Percentiles rank a stretch among this genome's conserved stretches.
phyloP scores from a whole-genome alignment of 2,329 filamentous ascomycete genomes.

The Daldinia sp. region DNA sequence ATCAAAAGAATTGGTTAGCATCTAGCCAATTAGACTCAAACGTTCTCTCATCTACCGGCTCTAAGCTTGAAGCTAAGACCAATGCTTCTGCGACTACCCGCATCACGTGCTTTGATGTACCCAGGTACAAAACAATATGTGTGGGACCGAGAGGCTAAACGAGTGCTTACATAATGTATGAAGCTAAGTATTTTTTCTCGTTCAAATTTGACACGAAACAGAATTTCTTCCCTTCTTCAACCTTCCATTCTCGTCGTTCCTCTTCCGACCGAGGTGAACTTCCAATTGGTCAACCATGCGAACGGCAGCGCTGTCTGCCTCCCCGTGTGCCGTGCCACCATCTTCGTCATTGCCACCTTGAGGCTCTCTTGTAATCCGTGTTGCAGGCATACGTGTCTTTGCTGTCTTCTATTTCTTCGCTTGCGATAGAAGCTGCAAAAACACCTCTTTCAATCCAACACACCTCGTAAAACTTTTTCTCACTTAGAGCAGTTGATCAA shows the following conservation, averaged over 20 bases:
- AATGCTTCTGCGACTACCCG: neutral
- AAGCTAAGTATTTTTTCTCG: slow-evolving; percentile 14
- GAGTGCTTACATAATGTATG: neutral
- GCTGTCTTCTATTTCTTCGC: slow-evolving; percentile 12
- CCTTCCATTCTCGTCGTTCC: slow-evolving; percentile 32
- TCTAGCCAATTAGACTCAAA: neutral
- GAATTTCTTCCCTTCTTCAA: slow-evolving; percentile 36
- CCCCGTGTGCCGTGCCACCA: slow-evolving; percentile 44
- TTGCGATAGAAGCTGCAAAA: slow-evolving; percentile 4
- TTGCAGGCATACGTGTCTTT: slow-evolving; percentile 38
- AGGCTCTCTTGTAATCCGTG: slow-evolving; percentile 37
- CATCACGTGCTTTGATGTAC: neutral
- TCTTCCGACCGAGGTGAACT: slow-evolving; percentile 21
- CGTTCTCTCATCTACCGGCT: neutral
- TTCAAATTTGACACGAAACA: slow-evolving; percentile 44
- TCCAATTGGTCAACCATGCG: slow-evolving; percentile 48
- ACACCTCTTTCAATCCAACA: neutral
- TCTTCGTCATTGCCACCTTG: slow-evolving; percentile 42
- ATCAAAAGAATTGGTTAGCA: neutral
- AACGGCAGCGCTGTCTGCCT: slow-evolving; percentile 46
- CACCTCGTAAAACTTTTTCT: slow-evolving; percentile 8
- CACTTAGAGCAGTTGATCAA: neutral
- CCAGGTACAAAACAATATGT: neutral
- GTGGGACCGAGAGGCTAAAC: neutral
- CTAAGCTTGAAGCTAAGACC: neutral